These are phyloP conservation scores for Carex myosuroides DNA, from an alignment of 176 grass and related monocot genomes.

Conservation along the genomic window DNA sequence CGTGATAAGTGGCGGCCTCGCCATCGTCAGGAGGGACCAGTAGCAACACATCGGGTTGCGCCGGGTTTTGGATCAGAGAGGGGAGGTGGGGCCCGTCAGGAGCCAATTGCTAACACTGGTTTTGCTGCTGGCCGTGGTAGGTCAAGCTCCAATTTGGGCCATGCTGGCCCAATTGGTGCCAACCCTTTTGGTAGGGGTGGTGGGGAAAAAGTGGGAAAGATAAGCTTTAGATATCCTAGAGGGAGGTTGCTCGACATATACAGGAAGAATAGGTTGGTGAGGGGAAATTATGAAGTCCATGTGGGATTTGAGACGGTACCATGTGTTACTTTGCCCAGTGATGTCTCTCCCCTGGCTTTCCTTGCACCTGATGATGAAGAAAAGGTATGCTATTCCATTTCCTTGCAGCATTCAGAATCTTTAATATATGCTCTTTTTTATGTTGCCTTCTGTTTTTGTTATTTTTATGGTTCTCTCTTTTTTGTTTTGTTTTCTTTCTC, in stretches of 20 bases:
- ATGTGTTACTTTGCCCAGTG: constrained; percentile 51
- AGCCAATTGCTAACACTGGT: constrained; percentile 32
- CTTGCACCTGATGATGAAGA: constrained; percentile 56
- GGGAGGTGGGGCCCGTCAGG: constrained; percentile 33
- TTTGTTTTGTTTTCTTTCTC: neutral
- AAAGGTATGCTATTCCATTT: constrained; percentile 45
- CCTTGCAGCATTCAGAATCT: neutral
- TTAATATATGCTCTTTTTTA: neutral
- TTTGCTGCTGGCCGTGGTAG: constrained; percentile 92
- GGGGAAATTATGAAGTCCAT: constrained; percentile 31
- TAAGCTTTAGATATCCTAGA: constrained; percentile 72
- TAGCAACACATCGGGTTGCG: constrained; percentile 56
- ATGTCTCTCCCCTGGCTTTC: constrained; percentile 68
- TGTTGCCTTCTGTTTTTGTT: neutral
- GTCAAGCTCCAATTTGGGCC: constrained; percentile 39
- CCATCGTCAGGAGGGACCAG: constrained; percentile 71
- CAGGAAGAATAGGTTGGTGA: constrained; percentile 43
- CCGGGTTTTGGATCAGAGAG: constrained; percentile 88
- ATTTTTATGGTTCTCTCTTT: neutral
- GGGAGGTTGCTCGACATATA: constrained; percentile 96
- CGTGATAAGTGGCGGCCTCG: constrained; percentile 99
- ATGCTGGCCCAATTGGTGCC: constrained; percentile 62
- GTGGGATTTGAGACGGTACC: constrained; percentile 55
- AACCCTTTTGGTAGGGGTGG: constrained; percentile 32
- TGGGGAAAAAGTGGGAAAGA: constrained; percentile 17